Evolutionary conservation across 148 eudicot species (phyloP), one percentile per base, ranked within the genome.

Genomic region (Suaeda aralocaspica): DNA sequence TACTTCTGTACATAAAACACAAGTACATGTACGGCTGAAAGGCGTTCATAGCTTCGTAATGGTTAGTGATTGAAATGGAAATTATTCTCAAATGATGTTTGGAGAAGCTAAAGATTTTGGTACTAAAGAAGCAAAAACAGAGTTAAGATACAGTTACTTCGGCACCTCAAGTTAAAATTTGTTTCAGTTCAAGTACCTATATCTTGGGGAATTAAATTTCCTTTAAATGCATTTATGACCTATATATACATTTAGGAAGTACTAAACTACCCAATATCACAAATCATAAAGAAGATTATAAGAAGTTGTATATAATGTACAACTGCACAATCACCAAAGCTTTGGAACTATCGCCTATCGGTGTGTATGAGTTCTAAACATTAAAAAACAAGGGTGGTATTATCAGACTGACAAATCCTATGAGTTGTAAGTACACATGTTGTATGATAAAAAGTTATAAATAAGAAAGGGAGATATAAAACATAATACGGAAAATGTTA

Each of bases 1-100:
- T 64, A 67, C 56, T 60, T 31, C 34, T 11, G 16, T 30, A 29
- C 16, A 45, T 30, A 13, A 14, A 53, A 52, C 4, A 24, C 13
- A 7, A 51, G 65, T 61, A 19, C 65, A 61, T 36, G 80, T 76
- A 79, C 78, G 80, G 67, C 58, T 36, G 22, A 66, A 75, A 68
- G 73, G 48, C 66, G 68, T 29, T 69, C 31, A 33, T 67, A n/a
- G n/a, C n/a, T n/a, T 59, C 60, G 49, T 41, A 60, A 44, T 53
- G 58, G 9, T n/a, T n/a, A 33, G 18, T 7, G 45, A 10, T 30
- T 51, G n/a, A 51, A 51, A n/a, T 19, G 1, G 22, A 59, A 30
- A 30, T 1, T 31, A 13, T 30, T 59, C 9, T 34, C 5, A 29
- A 29, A 16, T 30, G 21, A 59, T n/a, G 42, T 59, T 59, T 59